phyloP scores from a whole-genome alignment of 148 eudicot species.

The Arctostaphylos glauca region DNA sequence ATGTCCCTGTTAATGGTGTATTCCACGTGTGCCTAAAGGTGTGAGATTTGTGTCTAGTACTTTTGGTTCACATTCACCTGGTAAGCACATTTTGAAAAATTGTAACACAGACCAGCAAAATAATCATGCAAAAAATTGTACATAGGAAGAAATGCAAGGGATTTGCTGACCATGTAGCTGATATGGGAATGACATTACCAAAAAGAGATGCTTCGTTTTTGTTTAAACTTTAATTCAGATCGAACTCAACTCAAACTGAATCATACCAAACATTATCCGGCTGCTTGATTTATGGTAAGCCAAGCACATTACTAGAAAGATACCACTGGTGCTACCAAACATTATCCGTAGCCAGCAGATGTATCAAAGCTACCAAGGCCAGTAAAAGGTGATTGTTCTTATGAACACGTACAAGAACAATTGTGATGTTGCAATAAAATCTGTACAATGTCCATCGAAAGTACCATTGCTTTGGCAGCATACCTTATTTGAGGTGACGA shows the following conservation, averaged over 20 bases:
- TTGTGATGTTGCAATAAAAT: no score
- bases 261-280: not conserved
- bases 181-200: not conserved
- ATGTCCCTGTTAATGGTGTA: no score
- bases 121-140: not conserved
- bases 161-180: not conserved
- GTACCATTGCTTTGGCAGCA: not conserved
- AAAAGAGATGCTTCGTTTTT: not conserved
- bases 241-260: not conserved
- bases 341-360: not conserved
- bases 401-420: no score
- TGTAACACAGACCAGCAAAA: not conserved
- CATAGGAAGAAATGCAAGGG: not conserved
- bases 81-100: no score
- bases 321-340: not conserved
- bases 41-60: not conserved
- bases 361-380: no score
- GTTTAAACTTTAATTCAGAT: not conserved
- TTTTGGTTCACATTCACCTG: not conserved
- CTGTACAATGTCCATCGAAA: no score
- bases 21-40: not conserved
- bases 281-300: not conserved
- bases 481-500: no score
- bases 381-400: no score
- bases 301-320: not conserved